These are phyloP conservation scores for Dipteronia dyeriana DNA, from an alignment of 345 rosid genomes.

Conservation along the genomic window DNA sequence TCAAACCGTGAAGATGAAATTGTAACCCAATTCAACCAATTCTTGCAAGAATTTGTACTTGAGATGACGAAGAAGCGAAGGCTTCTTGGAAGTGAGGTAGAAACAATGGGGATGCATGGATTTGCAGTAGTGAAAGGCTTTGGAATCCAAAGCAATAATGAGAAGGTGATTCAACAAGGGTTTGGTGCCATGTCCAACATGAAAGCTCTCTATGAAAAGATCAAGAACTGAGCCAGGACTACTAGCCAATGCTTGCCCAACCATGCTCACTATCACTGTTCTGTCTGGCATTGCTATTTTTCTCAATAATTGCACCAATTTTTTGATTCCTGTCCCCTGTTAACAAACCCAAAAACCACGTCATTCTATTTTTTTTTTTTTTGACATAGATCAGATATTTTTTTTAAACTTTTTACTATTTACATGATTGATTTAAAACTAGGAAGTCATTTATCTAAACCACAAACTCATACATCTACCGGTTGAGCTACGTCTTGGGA, in stretches of 20 bases:
- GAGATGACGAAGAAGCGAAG: constrained; percentile 5
- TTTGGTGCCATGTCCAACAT: constrained; percentile 39
- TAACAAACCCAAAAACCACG: neutral
- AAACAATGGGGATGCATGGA: constrained; percentile 46
- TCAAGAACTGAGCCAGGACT: constrained; percentile 45
- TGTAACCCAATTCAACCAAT: constrained; percentile 45
- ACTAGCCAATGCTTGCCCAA: constrained; percentile 44
- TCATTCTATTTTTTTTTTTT: no score
- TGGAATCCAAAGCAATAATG: constrained; percentile 40
- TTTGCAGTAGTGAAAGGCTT: constrained; percentile 39
- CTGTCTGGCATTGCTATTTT: constrained; percentile 34
- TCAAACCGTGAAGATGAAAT: constrained; percentile 38
- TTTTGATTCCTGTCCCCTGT: constrained; percentile 19
- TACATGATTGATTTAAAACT: no score
- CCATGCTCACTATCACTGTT: constrained; percentile 45
- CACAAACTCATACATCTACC: no score
- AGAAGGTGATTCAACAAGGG: constrained; percentile 49
- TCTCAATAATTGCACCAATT: constrained; percentile 32
- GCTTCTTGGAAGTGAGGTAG: constrained; percentile 17
- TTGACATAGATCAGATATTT: no score
- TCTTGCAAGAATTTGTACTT: constrained; percentile 20
- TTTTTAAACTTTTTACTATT: no score
- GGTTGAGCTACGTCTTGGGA: no score
- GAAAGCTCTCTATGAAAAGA: constrained; percentile 53
- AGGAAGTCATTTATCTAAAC: no score